These are phyloP conservation scores for Cytauxzoon felis DNA, from an alignment of 169 alveolate species.

Conservation along the genomic window DNA sequence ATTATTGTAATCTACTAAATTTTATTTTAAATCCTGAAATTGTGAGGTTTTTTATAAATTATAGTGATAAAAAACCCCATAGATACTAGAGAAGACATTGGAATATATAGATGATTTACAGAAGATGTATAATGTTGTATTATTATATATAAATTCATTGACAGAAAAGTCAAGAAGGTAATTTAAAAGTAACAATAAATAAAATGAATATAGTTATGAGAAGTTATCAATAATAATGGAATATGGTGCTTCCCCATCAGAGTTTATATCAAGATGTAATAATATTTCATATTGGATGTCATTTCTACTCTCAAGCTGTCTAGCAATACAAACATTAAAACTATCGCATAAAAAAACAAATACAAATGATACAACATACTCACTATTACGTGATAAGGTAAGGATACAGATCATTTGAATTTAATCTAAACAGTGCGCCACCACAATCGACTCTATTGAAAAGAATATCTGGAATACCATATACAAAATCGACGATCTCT, in stretches of 20 bases:
- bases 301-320: conserved; percentile 11
- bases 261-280: conserved; percentile 20
- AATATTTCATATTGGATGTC: conserved; percentile 23
- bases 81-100: conserved; percentile 44
- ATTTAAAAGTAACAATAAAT: neutral
- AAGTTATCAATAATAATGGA: conserved; percentile 4
- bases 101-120: conserved; percentile 45
- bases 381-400: conserved; percentile 50
- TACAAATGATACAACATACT: conserved; percentile 26
- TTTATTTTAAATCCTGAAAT: conserved; percentile 41
- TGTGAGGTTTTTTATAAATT: neutral
- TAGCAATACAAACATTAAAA: conserved; percentile 49
- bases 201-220: neutral
- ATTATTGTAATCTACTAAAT: conserved; percentile 45
- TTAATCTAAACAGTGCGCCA: conserved; percentile 5
- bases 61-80: neutral
- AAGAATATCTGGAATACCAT: conserved; percentile 19
- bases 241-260: conserved; percentile 1
- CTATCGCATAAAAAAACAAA: conserved; percentile 38
- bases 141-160: conserved; percentile 10
- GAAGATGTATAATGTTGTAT: conserved; percentile 10
- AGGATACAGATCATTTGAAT: neutral
- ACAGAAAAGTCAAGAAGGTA: conserved; percentile 18
- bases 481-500: conserved; percentile 17
- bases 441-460: conserved; percentile 33